phyloP scores from a whole-genome alignment of 352 stramenopile species.

The Globisporangium splendens region DNA sequence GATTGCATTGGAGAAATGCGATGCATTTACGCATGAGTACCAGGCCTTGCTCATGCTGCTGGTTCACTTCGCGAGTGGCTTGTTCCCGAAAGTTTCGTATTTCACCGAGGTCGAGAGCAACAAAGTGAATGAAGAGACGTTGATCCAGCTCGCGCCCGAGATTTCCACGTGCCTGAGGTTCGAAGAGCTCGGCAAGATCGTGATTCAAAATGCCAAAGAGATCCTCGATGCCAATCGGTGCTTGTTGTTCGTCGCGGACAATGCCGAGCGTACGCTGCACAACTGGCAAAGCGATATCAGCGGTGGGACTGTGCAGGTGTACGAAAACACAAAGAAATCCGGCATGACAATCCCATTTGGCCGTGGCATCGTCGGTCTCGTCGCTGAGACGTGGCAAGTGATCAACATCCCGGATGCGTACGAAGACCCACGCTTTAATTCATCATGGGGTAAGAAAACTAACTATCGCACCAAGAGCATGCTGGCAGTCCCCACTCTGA shows the following conservation, averaged over 20 bases:
- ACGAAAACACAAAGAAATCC: slow-evolving; percentile 29
- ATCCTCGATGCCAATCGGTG: slow-evolving; percentile 74
- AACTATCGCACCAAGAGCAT: slow-evolving; percentile 84
- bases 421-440: slow-evolving; percentile 73
- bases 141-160: slow-evolving; percentile 66
- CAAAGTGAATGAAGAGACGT: slow-evolving; percentile 77
- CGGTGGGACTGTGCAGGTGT: slow-evolving; percentile 50
- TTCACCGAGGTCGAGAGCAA: slow-evolving; percentile 81
- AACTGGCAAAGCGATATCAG: slow-evolving; percentile 79
- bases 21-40: slow-evolving; percentile 59
- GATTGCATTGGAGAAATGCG: slow-evolving; percentile 54
- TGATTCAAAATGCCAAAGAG: slow-evolving; percentile 74
- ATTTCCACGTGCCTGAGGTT: slow-evolving; percentile 83
- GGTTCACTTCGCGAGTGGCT: slow-evolving; percentile 54
- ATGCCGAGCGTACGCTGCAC: slow-evolving; percentile 41
- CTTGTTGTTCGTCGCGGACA: slow-evolving; percentile 71
- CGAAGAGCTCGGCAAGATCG: slow-evolving; percentile 68
- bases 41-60: slow-evolving; percentile 46
- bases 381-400: slow-evolving; percentile 52
- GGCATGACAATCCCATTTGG: slow-evolving; percentile 71
- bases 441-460: slow-evolving; percentile 74
- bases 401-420: slow-evolving; percentile 80
- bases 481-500: slow-evolving; percentile 67
- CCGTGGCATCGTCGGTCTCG: slow-evolving; percentile 67
- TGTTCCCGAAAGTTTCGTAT: slow-evolving; percentile 69